Base-by-base conservation (phyloP, 352 stramenopile species). In the Phytopythium aichiense region DNA sequence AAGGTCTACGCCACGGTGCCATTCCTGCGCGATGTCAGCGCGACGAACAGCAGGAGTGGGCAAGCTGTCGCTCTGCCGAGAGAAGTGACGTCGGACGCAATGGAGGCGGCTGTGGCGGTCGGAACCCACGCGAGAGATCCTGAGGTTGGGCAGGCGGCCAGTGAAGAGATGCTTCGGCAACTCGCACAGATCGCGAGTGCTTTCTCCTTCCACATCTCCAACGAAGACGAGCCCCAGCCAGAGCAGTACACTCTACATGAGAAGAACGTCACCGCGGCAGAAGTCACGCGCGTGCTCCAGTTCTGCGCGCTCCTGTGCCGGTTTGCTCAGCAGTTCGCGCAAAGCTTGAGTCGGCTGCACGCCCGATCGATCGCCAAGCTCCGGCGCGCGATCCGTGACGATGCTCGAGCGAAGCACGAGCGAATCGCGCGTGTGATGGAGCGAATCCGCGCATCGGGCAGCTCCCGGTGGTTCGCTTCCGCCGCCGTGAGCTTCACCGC, bases 121-220 rank as follows among this genome's bases (percentile, higher is more conserved):
- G 57, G 61, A 4, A 63, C 54, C 20, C 58, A 67, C 57, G 51
- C 62, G 16, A 60, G 57, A 35, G 46, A 48, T 20, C 45, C 54
- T 22, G 60, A 68, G 22, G 33, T 62, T 18, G 66, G 60, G 20
- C 69, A 77, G 40, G 13, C 57, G 11, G 69, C 67, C 48, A 55
- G 73, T n/a, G 65, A 77, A 52, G 64, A 82, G 23, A 64, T 84
- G 46, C 58, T 69, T 38, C 64, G 56, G 33, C 65, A 79, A 40
- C 52, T 84, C 45, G 57, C 61, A 7, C 63, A 79, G 45, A 50
- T 84, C 15, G 73, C 73, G n/a, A 54, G 60, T 0, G 53, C 76
- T 9, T 81, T 70, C 35, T 54, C 69, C 7, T 78, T 84, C 31
- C 66, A 70, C 25, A 56, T 75, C 33, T 31, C 30, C 9, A 56